Evolutionary conservation across 2,329 filamentous ascomycete genomes (phyloP).

Genomic region (Pseudogymnoascus sp.): DNA sequence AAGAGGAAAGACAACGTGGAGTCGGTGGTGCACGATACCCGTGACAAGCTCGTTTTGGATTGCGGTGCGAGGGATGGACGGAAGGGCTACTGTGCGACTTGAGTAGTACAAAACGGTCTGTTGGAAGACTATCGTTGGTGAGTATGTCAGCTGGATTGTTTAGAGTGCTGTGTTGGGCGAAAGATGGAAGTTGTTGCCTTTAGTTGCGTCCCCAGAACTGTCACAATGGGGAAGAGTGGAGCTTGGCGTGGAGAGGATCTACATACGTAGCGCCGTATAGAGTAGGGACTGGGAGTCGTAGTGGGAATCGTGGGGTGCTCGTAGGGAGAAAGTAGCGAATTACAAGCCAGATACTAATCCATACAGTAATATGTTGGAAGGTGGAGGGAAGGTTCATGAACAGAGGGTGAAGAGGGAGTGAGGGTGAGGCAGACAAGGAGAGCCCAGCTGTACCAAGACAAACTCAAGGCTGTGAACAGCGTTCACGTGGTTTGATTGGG

Average conservation of each 20-base stretch:
- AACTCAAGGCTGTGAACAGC: background rate
- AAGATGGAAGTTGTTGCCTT: background rate
- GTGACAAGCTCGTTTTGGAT: background rate
- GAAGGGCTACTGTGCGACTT: background rate
- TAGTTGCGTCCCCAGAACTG: background rate
- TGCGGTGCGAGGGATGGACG: background rate
- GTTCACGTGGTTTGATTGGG: constrained; percentile 7
- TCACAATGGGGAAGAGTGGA: background rate
- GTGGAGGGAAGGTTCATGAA: background rate
- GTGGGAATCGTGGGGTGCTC: background rate
- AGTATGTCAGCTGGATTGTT: background rate
- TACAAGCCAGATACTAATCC: background rate
- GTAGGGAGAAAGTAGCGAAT: background rate
- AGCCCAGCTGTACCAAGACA: background rate
- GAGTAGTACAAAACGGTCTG: background rate
- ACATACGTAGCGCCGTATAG: background rate
- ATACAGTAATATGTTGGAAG: background rate
- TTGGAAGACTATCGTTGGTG: background rate
- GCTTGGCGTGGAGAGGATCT: constrained; percentile 3
- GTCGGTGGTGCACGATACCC: constrained; percentile 5
- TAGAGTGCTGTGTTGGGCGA: background rate
- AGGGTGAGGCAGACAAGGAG: background rate
- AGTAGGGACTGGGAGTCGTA: background rate
- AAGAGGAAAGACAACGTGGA: constrained; percentile 8
- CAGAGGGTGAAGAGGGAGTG: background rate